These are phyloP conservation scores for Phytophthora nicotianae DNA, from an alignment of 352 stramenopile species.

Conservation along the genomic window DNA sequence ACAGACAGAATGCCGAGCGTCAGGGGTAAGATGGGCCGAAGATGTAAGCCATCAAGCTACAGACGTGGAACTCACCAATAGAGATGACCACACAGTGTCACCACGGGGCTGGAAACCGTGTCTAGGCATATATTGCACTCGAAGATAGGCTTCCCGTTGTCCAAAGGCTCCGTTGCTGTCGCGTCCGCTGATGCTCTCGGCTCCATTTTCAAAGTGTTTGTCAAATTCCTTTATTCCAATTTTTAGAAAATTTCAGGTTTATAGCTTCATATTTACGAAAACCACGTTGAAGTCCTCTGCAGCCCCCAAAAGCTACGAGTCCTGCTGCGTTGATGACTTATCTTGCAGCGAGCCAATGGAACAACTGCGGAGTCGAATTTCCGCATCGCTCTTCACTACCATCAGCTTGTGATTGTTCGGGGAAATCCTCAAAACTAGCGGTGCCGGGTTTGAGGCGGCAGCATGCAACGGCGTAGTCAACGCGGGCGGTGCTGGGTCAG, in stretches of 20 bases:
- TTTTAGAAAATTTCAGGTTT: slow-evolving; percentile 13
- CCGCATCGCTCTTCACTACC: slow-evolving; percentile 32
- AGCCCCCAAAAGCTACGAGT: neutral
- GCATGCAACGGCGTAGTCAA: slow-evolving; percentile 45
- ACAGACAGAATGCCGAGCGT: slow-evolving; percentile 17
- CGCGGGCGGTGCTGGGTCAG: neutral
- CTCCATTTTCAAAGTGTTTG: slow-evolving; percentile 14
- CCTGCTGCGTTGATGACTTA: slow-evolving; percentile 5
- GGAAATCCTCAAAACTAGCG: slow-evolving; percentile 41
- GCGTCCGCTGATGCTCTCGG: slow-evolving; percentile 7
- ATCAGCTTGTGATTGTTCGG: slow-evolving; percentile 55
- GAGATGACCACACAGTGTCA: slow-evolving; percentile 91
- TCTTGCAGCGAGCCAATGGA: slow-evolving; percentile 54
- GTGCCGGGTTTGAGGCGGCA: slow-evolving; percentile 11
- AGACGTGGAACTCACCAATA: slow-evolving; percentile 68
- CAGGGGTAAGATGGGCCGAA: slow-evolving; percentile 13
- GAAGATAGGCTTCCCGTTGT: slow-evolving; percentile 46
- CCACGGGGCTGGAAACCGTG: slow-evolving; percentile 82
- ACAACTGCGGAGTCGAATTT: slow-evolving; percentile 36
- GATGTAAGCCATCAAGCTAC: neutral
- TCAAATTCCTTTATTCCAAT: slow-evolving; percentile 1
- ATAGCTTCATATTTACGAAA: slow-evolving; percentile 5
- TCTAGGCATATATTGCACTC: slow-evolving; percentile 93
- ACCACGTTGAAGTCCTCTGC: neutral
- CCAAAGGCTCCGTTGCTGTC: slow-evolving; percentile 11